Evolutionary conservation across 768 basidiomycete species (phyloP).

Genomic region (Pleurotus eryngii): DNA sequence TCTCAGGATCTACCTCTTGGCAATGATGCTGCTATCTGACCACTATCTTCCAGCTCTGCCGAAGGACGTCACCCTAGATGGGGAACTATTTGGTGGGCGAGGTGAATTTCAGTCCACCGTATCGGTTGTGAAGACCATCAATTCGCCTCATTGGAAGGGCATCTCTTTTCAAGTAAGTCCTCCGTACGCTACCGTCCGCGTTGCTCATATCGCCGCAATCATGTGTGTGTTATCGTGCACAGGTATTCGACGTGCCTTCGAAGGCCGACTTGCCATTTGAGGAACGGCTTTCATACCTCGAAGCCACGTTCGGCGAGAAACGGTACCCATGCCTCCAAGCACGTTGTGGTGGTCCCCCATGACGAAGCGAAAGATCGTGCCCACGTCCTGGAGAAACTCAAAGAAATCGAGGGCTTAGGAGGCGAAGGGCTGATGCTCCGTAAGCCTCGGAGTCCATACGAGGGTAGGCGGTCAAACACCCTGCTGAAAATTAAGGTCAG

Average conservation of each 20-base stretch:
- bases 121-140: slow-evolving; percentile 55
- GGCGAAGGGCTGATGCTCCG: slow-evolving; percentile 62
- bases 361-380: slow-evolving; percentile 38
- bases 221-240: too few relatives aligned
- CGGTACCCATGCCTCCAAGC: slow-evolving; percentile 38
- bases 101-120: slow-evolving; percentile 56
- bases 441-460: slow-evolving; percentile 46
- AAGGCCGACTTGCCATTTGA: slow-evolving; percentile 45
- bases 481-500: slow-evolving; percentile 55
- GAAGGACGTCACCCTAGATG: slow-evolving; percentile 52
- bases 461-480: slow-evolving; percentile 43
- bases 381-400: slow-evolving; percentile 52
- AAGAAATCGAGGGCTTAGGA: slow-evolving; percentile 50
- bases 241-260: slow-evolving; percentile 61
- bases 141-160: slow-evolving; percentile 53
- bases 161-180: slow-evolving; percentile 50
- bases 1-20: neutral
- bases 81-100: slow-evolving; percentile 58
- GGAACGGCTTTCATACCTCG: slow-evolving; percentile 41
- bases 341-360: slow-evolving; percentile 49
- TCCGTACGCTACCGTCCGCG: neutral
- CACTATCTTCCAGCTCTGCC: slow-evolving; percentile 39
- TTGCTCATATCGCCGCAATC: neutral
- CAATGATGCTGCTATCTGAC: neutral
- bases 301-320: slow-evolving; percentile 44